Conservation (phyloP, 495 filamentous ascomycete genomes). For the Aspergillus kassunensis region DNA sequence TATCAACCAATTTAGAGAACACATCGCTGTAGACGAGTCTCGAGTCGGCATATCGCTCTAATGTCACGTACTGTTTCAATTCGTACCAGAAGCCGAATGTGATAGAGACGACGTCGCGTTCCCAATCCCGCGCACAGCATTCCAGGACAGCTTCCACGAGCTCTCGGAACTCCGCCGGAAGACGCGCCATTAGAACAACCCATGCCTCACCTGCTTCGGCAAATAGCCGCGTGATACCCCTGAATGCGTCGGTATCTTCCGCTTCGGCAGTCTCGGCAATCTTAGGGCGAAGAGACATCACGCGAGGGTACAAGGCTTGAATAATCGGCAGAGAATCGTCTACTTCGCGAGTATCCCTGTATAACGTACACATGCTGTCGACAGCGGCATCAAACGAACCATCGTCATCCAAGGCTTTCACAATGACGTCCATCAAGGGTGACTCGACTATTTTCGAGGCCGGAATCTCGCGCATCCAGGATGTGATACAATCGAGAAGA, state of each 20-base stretch:
- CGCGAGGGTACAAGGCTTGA: constrained; percentile 74
- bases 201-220: constrained; percentile 92
- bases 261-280: constrained; percentile 70
- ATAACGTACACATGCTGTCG: constrained; percentile 87
- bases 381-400: constrained; percentile 83
- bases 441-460: constrained; percentile 79
- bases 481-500: constrained; percentile 89
- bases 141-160: constrained; percentile 89
- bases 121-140: constrained; percentile 79
- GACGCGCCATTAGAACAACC: constrained; percentile 82
- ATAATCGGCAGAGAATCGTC: constrained; percentile 77
- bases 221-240: constrained; percentile 82
- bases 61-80: constrained; percentile 88
- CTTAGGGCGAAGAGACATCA: constrained; percentile 74
- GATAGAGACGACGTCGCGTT: constrained; percentile 81
- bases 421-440: constrained; percentile 73
- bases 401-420: constrained; percentile 71
- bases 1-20: constrained; percentile 83
- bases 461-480: constrained; percentile 91
- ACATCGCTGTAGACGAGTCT: constrained; percentile 69
- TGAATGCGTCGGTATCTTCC: constrained; percentile 84
- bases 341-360: constrained; percentile 88
- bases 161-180: constrained; percentile 75
- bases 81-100: constrained; percentile 99
- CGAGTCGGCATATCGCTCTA: constrained; percentile 84